Conservation (phyloP, 208 protist genomes). For the Porcisia hertigi region DNA sequence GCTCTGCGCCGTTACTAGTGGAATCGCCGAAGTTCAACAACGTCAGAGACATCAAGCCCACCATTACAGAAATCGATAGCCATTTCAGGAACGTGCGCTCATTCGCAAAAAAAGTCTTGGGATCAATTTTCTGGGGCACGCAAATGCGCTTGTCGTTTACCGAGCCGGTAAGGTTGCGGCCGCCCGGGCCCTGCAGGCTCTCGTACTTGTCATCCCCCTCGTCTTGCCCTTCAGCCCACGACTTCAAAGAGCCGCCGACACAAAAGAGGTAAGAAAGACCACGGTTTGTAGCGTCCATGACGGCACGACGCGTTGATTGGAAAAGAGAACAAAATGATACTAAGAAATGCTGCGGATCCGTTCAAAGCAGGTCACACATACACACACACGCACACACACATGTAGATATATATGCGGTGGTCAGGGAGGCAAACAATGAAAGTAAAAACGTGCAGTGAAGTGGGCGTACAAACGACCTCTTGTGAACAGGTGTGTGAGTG, state of each 20-base stretch:
- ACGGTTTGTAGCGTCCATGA: conserved; percentile 53
- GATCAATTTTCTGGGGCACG: conserved; percentile 92
- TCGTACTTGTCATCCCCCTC: conserved; percentile 88
- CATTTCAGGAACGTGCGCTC: conserved; percentile 93
- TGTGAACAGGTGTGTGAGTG: neutral
- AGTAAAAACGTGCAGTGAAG: neutral
- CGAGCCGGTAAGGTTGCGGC: conserved; percentile 79
- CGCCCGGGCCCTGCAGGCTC: conserved; percentile 67
- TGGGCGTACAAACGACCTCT: neutral
- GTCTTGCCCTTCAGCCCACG: conserved; percentile 87
- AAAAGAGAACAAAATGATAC: neutral
- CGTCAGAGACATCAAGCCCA: conserved; percentile 88
- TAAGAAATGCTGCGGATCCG: neutral
- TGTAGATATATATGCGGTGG: neutral
- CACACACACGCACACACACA: conserved; percentile 15
- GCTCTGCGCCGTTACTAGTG: conserved; percentile 74
- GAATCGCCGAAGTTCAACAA: conserved; percentile 85
- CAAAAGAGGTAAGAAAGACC: conserved; percentile 73
- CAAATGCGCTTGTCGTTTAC: conserved; percentile 88
- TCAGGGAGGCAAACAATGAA: too few relatives aligned
- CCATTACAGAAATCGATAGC: conserved; percentile 90
- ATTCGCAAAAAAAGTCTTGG: conserved; percentile 93
- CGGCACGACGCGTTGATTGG: neutral
- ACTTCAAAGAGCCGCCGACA: conserved; percentile 66
- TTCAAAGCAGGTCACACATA: neutral